Conservation (phyloP, 2,329 filamentous ascomycete species). For the Xylariaceae sp. region DNA sequence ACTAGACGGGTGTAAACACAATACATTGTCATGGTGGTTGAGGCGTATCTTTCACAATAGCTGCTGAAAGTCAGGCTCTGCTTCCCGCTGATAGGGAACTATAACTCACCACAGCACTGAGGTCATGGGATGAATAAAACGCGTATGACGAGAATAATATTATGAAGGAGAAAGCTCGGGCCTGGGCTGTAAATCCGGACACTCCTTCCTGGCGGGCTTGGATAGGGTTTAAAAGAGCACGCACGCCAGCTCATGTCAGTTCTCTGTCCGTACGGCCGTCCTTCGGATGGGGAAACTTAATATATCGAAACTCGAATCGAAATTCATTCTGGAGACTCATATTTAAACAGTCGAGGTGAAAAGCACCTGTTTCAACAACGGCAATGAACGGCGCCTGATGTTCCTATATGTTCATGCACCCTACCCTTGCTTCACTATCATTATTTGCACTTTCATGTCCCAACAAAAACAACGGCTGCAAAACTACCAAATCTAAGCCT, state of each 20-base stretch:
- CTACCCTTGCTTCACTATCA: neutral
- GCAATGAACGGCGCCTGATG: no score
- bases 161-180: neutral
- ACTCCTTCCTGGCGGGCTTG: neutral
- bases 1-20: no score
- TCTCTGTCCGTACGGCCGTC: neutral
- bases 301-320: neutral
- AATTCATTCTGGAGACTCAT: neutral
- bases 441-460: neutral
- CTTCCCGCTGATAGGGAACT: no score
- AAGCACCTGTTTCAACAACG: no score
- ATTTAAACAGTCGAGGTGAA: no score
- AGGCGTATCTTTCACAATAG: no score
- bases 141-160: no score
- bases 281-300: neutral
- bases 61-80: no score
- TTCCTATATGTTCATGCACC: no score
- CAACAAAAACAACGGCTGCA: neutral
- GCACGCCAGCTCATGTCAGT: neutral
- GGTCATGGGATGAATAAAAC: neutral
- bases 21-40: no score
- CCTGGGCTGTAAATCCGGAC: neutral
- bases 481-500: slow-evolving; percentile 28
- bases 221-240: neutral
- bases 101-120: neutral